Base-by-base conservation (phyloP, 2,329 filamentous ascomycete genomes). In the Monascus ruber region DNA sequence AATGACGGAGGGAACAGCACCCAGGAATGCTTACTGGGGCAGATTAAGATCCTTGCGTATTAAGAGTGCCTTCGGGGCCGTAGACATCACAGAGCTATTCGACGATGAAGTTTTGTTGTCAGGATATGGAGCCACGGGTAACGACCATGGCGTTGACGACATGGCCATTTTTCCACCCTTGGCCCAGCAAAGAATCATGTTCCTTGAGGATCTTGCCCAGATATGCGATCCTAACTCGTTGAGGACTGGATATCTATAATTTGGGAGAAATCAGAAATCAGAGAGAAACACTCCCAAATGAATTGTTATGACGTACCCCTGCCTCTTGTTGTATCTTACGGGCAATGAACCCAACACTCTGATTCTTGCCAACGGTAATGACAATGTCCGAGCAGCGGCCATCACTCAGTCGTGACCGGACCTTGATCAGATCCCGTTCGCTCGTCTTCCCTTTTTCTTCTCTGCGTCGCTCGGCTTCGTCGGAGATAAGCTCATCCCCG, bases 151-250 rank as follows among this genome's bases (percentile, higher is more conserved):
- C 86, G 56, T 88, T 91, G 39, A 94, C 65, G 28, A 91, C 69
- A 54, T 91, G 74, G 29, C 79, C 83, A 44, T 74, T 71, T 50
- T 79, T 75, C 83, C 85, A 94, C 36, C 82, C 83, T 50, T 91
- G 82, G 3, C 73, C 72, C 34, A 69, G 60, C 11, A 94, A 60
- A 1, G 80, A 72, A 17, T 74, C 58, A 39, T 72, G 71, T 47
- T 89, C 84, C 47, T 79, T 78, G 34, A 94, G 72, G 37, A 88
- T 76, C 56, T 79, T 85, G 48, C 88, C 88, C 61, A 91, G 73
- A 58, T 94, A 93, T 17, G 78, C 80, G 42, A 94, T 74, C 39
- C 77, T 77, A 37, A 94, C 68, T 35, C 70, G 74, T 44, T 76
- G 77, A 34, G 66, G 67, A 5, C 68, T 56, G 2, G 72, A 60